Percentiles rank a stretch among this genome's conserved stretches.
phyloP scores from a whole-genome alignment of 306 rosid genomes.

The Castanopsis chinensis region DNA sequence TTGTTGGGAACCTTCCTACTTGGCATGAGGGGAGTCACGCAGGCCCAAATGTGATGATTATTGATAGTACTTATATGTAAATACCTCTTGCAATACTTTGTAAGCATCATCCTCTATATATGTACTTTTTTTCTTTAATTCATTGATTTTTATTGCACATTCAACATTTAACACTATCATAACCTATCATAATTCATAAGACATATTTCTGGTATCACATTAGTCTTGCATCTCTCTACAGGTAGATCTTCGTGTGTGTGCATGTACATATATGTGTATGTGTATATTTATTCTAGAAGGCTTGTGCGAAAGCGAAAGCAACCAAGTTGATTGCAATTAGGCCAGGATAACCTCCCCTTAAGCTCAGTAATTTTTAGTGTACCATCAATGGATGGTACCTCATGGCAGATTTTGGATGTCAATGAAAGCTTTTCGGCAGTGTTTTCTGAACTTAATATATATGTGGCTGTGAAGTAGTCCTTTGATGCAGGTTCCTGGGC shows the following conservation, averaged over 20 bases:
- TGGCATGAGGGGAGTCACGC: constrained; percentile 46
- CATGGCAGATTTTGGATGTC: not conserved
- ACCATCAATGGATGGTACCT: not conserved
- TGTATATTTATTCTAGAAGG: no score
- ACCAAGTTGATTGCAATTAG: no score
- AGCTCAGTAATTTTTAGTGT: not conserved
- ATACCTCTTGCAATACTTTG: no score
- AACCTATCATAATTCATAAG: no score
- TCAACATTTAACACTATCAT: no score
- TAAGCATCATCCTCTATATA: no score
- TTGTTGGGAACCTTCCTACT: constrained; percentile 42
- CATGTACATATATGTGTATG: no score
- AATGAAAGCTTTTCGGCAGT: not conserved
- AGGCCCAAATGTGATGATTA: not conserved
- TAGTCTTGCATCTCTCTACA: not conserved
- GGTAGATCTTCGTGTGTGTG: not conserved
- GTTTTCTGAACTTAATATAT: not conserved
- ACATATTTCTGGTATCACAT: not conserved
- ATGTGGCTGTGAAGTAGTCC: not conserved
- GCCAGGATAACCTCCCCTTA: no score
- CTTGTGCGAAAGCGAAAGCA: no score
- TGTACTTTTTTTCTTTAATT: no score
- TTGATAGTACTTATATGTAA: no score
- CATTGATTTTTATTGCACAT: no score
- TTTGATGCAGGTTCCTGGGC: not conserved